Conservation (phyloP, 2,329 filamentous ascomycete species). For the Fusarium phyllophilum region DNA sequence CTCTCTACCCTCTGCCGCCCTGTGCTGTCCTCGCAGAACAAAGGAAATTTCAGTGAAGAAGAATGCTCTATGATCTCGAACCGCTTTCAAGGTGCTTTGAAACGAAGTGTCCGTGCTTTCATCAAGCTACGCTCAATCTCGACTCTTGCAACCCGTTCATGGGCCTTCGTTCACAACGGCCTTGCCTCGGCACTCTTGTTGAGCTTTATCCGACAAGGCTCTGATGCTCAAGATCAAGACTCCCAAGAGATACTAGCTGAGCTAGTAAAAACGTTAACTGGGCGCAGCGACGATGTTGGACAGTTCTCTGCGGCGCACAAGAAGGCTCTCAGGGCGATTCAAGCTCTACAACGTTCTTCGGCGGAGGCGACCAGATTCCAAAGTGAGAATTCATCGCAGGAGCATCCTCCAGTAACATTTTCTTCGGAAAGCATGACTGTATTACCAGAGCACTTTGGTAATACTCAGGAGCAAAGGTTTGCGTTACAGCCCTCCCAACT, state of each 20-base stretch:
- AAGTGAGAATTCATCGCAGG: background rate
- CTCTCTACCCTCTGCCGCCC: slow-evolving; percentile 26
- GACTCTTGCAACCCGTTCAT: slow-evolving; percentile 28
- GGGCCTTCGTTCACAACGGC: slow-evolving; percentile 36
- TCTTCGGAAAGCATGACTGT: background rate
- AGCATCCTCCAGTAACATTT: background rate
- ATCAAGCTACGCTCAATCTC: slow-evolving; percentile 21
- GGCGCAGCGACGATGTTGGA: background rate
- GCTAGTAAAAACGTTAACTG: slow-evolving; percentile 15
- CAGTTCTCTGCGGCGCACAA: slow-evolving; percentile 28
- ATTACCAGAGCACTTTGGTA: background rate
- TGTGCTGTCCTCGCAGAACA: slow-evolving; percentile 3
- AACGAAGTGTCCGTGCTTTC: slow-evolving; percentile 14
- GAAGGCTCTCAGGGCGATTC: slow-evolving; percentile 24
- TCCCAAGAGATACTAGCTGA: slow-evolving; percentile 27
- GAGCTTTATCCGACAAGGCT: slow-evolving; percentile 19
- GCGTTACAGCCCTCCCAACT: background rate
- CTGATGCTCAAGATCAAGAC: background rate
- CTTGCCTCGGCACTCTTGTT: slow-evolving; percentile 30
- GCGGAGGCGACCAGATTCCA: background rate
- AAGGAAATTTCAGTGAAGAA: background rate
- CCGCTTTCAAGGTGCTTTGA: slow-evolving; percentile 11
- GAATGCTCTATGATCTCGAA: background rate
- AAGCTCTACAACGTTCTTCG: slow-evolving; percentile 11
- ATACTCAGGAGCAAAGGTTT: slow-evolving; percentile 3